Conservation (phyloP, 1,284 basidiomycete species). For the Cryptococcus hybrid region DNA sequence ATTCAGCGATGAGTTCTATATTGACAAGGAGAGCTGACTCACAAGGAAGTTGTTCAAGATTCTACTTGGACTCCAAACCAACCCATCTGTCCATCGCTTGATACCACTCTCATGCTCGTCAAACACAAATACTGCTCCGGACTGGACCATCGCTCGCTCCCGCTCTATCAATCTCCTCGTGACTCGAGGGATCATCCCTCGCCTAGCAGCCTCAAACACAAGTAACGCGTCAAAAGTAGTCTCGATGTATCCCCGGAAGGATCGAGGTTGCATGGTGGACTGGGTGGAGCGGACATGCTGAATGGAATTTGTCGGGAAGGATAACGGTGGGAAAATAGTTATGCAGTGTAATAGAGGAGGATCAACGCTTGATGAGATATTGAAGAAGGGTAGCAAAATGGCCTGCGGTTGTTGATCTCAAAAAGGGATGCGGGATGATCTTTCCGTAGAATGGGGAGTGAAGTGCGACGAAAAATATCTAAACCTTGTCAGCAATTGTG, state of each 20-base stretch:
- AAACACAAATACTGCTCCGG: conserved; percentile 95
- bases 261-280: conserved; percentile 56
- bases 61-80: conserved; percentile 70
- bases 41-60: conserved; percentile 87
- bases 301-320: neutral
- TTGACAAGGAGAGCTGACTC: conserved; percentile 19
- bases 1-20: no score
- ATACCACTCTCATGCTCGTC: conserved; percentile 97
- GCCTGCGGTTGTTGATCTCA: no score
- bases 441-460: no score
- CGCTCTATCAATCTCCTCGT: conserved; percentile 91
- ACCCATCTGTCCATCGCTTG: conserved; percentile 97
- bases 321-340: neutral
- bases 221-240: conserved; percentile 92
- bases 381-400: no score
- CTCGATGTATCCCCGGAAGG: conserved; percentile 90
- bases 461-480: no score
- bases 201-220: conserved; percentile 88
- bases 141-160: conserved; percentile 88
- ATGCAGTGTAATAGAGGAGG: no score
- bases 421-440: no score
- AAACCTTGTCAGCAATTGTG: no score
- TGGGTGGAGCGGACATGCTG: conserved; percentile 4
- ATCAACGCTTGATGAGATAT: no score
- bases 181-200: conserved; percentile 86